phyloP scores from a whole-genome alignment of 2,329 filamentous ascomycete genomes.

The Daldinia eschscholtzii region DNA sequence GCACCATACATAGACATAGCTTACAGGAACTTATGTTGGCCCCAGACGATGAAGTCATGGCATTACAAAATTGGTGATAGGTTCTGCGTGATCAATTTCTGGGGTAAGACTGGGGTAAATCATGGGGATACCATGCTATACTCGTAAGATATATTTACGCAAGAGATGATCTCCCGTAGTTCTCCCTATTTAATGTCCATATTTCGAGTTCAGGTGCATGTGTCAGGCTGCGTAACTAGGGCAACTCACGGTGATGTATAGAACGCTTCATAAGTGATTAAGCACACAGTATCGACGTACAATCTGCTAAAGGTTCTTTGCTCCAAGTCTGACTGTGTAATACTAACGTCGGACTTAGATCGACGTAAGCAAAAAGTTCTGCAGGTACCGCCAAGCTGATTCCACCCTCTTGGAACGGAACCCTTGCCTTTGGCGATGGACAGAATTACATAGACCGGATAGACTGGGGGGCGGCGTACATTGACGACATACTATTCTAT shows the following conservation, averaged over 20 bases:
- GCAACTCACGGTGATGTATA: neutral
- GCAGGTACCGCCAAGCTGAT: conserved; percentile 39
- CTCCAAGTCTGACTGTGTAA: neutral
- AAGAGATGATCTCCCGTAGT: neutral
- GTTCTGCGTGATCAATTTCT: conserved; percentile 16
- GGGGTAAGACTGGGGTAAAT: conserved; percentile 18
- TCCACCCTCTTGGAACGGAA: conserved; percentile 31
- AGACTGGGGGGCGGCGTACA: neutral
- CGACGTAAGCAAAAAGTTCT: conserved; percentile 23
- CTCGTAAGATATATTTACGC: neutral
- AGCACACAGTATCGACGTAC: neutral
- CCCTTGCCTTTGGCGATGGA: conserved; percentile 9
- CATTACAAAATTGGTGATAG: conserved; percentile 29
- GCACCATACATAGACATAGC: conserved; percentile 3
- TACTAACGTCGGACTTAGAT: conserved; percentile 3
- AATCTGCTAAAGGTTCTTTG: neutral
- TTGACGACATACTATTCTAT: conserved; percentile 4
- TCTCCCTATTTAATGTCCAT: neutral
- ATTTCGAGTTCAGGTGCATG: neutral
- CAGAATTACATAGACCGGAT: neutral
- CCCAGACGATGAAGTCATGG: conserved; percentile 34
- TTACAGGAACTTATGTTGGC: conserved; percentile 3
- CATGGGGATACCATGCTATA: neutral
- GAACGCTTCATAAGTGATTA: neutral
- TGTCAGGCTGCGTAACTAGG: neutral